Conservation (phyloP, 495 filamentous ascomycete species). For the Hypomontagnella monticulosa region DNA sequence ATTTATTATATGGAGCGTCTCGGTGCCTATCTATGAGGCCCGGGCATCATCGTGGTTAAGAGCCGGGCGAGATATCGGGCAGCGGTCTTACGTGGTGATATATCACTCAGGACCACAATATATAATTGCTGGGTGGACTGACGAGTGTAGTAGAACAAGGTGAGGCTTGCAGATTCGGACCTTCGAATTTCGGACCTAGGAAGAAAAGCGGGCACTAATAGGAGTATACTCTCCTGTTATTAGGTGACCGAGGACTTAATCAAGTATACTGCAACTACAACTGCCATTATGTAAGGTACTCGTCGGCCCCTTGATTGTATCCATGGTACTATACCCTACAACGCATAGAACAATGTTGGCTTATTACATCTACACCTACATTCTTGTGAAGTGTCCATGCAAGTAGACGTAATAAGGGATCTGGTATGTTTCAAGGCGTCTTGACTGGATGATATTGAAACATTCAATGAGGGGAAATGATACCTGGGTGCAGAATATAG, state of each 20-base stretch:
- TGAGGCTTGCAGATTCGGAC: conserved; percentile 39
- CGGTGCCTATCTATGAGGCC: neutral
- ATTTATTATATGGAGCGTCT: conserved; percentile 26
- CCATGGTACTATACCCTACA: neutral
- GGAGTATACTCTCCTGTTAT: neutral
- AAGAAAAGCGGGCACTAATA: conserved; percentile 37
- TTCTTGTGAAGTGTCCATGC: conserved; percentile 13
- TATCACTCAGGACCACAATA: conserved; percentile 31
- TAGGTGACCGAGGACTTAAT: neutral
- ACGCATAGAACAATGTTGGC: conserved; percentile 9
- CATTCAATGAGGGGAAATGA: conserved; percentile 18
- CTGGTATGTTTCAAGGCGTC: conserved; percentile 18
- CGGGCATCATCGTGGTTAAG: neutral
- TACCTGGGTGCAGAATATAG: neutral
- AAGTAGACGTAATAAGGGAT: conserved; percentile 17
- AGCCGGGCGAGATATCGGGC: conserved; percentile 10
- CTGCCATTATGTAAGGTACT: neutral
- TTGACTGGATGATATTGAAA: conserved; percentile 18
- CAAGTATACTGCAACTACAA: neutral
- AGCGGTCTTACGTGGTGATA: conserved; percentile 36
- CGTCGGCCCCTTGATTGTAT: neutral
- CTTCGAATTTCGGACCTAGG: conserved; percentile 19
- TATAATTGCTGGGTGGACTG: conserved; percentile 29
- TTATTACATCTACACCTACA: conserved; percentile 6
- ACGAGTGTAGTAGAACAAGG: conserved; percentile 17